Evolutionary conservation across 1,284 basidiomycete genomes (phyloP).

Genomic region (Ceratobasidium sp.): DNA sequence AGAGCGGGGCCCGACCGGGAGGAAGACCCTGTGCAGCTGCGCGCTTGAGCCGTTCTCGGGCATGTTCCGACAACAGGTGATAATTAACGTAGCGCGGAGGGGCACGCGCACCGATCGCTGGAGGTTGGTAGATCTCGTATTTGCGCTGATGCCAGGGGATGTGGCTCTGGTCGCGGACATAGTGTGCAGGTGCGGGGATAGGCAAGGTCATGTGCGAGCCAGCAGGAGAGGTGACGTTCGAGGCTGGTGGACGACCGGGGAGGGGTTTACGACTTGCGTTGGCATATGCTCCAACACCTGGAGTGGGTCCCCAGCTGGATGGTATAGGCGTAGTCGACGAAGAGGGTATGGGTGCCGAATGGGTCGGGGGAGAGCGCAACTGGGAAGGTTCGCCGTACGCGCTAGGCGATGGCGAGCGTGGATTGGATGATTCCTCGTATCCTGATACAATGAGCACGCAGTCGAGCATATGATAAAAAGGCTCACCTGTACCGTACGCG

Average conservation of each 20-base stretch:
- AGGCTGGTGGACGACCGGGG: conserved; percentile 5
- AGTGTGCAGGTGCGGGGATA: not conserved
- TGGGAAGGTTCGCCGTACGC: conserved; percentile 4
- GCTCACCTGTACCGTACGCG: conserved; percentile 24
- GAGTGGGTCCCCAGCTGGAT: conserved; percentile 8
- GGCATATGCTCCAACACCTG: conserved; percentile 28
- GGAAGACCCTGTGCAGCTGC: not conserved
- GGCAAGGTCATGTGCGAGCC: conserved; percentile 23
- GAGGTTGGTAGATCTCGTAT: conserved; percentile 43
- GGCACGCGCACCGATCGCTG: conserved; percentile 37
- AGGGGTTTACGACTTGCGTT: conserved; percentile 24
- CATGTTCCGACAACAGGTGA: conserved; percentile 29
- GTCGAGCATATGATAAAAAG: not conserved
- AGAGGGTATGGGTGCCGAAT: not conserved
- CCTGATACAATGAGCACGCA: conserved; percentile 11
- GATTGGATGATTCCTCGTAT: conserved; percentile 12
- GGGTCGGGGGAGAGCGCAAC: not conserved
- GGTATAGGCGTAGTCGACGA: not conserved
- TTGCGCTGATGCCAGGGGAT: conserved; percentile 36
- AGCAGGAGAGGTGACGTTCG: not conserved
- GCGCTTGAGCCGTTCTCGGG: conserved; percentile 32
- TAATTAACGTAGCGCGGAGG: conserved; percentile 29
- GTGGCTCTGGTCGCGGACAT: conserved; percentile 34
- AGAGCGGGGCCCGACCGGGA: conserved; percentile 12
- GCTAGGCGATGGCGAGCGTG: conserved; percentile 32